Evolutionary conservation across 495 filamentous ascomycete species (phyloP).

Genomic region (Lasiosphaeris hirsuta): DNA sequence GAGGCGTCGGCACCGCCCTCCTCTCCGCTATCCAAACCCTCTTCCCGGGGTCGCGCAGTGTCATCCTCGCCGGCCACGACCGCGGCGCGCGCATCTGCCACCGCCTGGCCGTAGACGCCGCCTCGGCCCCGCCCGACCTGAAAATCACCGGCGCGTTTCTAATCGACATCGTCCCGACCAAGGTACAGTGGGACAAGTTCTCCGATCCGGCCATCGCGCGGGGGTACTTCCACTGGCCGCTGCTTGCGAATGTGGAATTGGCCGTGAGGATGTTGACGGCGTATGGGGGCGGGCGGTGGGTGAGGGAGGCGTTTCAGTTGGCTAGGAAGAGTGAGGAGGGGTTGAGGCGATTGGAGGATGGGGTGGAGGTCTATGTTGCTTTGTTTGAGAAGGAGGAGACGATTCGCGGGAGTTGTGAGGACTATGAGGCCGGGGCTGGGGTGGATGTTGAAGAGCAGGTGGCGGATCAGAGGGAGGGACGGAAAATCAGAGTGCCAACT

Average conservation of each 20-base stretch:
- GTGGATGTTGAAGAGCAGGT: conserved; percentile 42
- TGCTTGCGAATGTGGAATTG: conserved; percentile 46
- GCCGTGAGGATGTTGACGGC: conserved; percentile 44
- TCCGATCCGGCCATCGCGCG: conserved; percentile 22
- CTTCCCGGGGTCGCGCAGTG: conserved; percentile 8
- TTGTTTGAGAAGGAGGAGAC: conserved; percentile 39
- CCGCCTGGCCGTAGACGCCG: conserved; percentile 37
- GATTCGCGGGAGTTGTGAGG: conserved; percentile 40
- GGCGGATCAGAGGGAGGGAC: conserved; percentile 41
- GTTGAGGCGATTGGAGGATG: conserved; percentile 13
- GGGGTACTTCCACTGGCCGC: conserved; percentile 48
- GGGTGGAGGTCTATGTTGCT: conserved; percentile 36
- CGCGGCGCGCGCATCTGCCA: conserved; percentile 48
- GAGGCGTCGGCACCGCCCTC: conserved; percentile 34
- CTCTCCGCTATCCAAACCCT: conserved; percentile 24
- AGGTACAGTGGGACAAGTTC: conserved; percentile 37
- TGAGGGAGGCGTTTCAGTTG: conserved; percentile 31
- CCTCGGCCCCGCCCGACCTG: conserved; percentile 14
- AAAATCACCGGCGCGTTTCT: conserved; percentile 34
- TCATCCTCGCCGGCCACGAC: conserved; percentile 44
- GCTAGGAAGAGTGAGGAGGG: conserved; percentile 22
- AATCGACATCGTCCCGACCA: conserved; percentile 50
- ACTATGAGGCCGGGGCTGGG: conserved; percentile 44
- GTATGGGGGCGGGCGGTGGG: conserved; percentile 40
- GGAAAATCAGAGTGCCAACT: conserved; percentile 38